phyloP scores from a whole-genome alignment of 805 yeast species.

The Candida ipomoeae region DNA sequence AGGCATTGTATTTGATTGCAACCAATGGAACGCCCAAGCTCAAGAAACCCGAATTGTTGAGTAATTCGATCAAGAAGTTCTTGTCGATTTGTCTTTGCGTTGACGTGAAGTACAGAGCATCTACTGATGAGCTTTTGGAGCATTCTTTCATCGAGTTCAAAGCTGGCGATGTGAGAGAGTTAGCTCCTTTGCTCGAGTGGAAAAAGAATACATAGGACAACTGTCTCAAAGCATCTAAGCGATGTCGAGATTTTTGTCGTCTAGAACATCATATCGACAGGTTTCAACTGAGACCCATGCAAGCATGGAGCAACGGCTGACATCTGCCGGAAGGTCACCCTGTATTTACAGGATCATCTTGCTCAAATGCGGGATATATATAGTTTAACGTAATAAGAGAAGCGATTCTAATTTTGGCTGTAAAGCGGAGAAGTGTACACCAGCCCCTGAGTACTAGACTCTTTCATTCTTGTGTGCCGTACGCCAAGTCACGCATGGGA shows the following conservation, averaged over 20 bases:
- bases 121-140: constrained; percentile 78
- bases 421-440: not conserved
- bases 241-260: not conserved
- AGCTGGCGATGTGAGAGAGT: constrained; percentile 57
- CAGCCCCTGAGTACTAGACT: not conserved
- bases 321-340: not conserved
- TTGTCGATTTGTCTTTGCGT: constrained; percentile 90
- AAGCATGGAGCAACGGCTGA: not conserved
- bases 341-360: not conserved
- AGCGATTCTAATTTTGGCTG: not conserved
- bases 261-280: not conserved
- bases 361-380: not conserved
- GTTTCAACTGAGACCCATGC: not conserved
- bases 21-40: constrained; percentile 79
- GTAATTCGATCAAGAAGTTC: constrained; percentile 77
- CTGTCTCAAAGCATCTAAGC: not conserved
- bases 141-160: constrained; percentile 64
- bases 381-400: not conserved
- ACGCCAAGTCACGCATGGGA: no score
- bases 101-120: constrained; percentile 87
- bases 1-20: constrained; percentile 72
- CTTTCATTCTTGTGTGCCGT: not conserved
- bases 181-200: constrained; percentile 58
- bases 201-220: constrained; percentile 19
- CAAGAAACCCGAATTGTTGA: constrained; percentile 62